phyloP scores from a whole-genome alignment of 2,329 filamentous ascomycete species.

The Pleurostoma richardsiae region DNA sequence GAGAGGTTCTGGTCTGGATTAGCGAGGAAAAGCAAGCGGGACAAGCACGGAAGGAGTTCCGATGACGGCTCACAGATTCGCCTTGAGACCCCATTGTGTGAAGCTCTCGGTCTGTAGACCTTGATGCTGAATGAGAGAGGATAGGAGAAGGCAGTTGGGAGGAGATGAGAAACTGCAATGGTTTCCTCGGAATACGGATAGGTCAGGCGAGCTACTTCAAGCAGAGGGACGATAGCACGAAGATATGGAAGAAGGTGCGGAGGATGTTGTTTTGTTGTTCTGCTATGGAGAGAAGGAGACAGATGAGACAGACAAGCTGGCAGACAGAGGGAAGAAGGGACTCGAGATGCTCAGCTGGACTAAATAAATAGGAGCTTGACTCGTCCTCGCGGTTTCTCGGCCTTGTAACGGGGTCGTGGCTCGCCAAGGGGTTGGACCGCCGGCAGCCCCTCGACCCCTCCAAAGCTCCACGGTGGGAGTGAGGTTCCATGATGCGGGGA shows the following conservation, averaged over 20 bases:
- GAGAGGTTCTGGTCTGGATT: slow-evolving; percentile 63
- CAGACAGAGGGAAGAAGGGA: background rate
- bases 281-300: background rate
- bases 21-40: background rate
- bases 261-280: background rate
- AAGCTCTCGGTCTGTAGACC: background rate
- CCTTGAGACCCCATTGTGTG: background rate
- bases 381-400: background rate
- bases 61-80: background rate
- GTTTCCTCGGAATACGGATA: background rate
- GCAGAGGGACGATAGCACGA: background rate
- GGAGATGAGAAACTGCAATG: background rate
- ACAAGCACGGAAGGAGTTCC: background rate
- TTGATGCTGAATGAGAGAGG: background rate
- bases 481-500: background rate
- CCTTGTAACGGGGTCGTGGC: background rate
- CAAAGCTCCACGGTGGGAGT: too few species aligned
- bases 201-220: background rate
- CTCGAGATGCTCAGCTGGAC: background rate
- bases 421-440: background rate
- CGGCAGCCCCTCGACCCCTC: too few species aligned
- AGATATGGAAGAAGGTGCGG: background rate
- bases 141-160: background rate
- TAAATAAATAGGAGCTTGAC: background rate
- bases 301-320: background rate